These are phyloP conservation scores for Striga asiatica DNA, from an alignment of 257 asterid species.

Conservation along the genomic window DNA sequence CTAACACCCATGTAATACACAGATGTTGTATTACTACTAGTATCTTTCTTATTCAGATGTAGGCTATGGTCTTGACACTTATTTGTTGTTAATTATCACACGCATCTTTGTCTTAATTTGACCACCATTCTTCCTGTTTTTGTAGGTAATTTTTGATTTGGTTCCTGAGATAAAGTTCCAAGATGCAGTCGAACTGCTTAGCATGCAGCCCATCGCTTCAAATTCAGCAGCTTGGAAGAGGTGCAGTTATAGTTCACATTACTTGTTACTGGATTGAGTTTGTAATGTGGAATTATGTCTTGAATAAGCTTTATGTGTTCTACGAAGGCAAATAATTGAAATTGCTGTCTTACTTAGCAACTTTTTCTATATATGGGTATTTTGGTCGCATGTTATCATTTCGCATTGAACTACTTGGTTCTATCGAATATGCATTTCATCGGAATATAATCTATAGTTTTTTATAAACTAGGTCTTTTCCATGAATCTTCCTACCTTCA, in stretches of 20 bases:
- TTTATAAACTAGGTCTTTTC: neutral
- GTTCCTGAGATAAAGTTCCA: constrained; percentile 87
- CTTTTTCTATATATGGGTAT: neutral
- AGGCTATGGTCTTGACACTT: constrained; percentile 12
- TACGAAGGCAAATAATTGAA: constrained; percentile 7
- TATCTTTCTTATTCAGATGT: constrained; percentile 14
- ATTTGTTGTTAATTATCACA: constrained; percentile 9
- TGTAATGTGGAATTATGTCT: neutral
- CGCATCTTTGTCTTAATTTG: constrained; percentile 8
- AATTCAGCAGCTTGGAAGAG: constrained; percentile 92
- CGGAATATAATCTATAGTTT: neutral
- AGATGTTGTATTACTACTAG: too few species aligned
- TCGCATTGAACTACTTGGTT: neutral
- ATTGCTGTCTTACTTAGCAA: constrained; percentile 12
- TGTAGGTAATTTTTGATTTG: constrained; percentile 87
- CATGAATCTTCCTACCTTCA: constrained; percentile 2
- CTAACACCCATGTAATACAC: too few species aligned
- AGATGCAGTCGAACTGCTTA: constrained; percentile 85
- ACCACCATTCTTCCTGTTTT: constrained; percentile 10
- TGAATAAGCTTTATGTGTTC: constrained; percentile 2
- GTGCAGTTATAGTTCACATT: constrained; percentile 28
- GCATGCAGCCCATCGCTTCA: constrained; percentile 97
- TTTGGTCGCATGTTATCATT: neutral
- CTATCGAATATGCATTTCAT: neutral
- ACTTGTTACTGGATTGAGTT: neutral